Conservation (phyloP, 306 rosid genomes). For the Dalbergia oliveri region DNA sequence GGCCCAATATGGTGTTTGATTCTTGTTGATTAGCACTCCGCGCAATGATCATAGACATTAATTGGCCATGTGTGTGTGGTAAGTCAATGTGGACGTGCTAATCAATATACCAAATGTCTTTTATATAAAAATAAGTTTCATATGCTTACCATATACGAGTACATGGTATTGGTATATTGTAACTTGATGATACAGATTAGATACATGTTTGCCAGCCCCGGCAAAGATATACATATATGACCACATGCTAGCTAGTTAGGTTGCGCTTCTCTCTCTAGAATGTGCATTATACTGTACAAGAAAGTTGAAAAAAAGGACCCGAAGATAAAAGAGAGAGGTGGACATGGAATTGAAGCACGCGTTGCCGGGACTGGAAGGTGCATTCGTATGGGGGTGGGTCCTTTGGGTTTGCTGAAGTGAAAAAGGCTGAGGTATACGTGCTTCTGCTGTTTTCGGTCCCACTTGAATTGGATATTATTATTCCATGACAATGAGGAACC, state of each 20-base stretch:
- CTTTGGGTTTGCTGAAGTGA: conserved; percentile 58
- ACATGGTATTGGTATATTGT: not conserved
- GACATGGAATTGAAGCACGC: conserved; percentile 84
- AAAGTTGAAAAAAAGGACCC: not conserved
- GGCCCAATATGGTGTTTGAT: conserved; percentile 36
- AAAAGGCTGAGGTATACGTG: conserved; percentile 61
- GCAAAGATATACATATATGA: conserved; percentile 9
- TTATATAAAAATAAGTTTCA: conserved; percentile 11
- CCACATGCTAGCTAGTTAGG: conserved; percentile 42
- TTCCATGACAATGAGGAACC: conserved; percentile 42
- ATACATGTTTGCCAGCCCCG: conserved; percentile 22
- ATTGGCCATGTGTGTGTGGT: conserved; percentile 56
- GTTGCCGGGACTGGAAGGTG: conserved; percentile 84
- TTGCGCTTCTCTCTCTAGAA: conserved; percentile 32
- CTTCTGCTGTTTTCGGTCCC: conserved; percentile 61
- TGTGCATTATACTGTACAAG: conserved; percentile 2
- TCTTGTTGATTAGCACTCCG: conserved; percentile 38
- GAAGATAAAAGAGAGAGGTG: conserved; percentile 30
- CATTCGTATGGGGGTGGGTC: conserved; percentile 93
- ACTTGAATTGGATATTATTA: conserved; percentile 37
- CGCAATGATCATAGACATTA: conserved; percentile 51
- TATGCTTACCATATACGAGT: not conserved
- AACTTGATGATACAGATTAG: not conserved
- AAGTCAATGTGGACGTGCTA: not conserved
- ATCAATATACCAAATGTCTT: conserved; percentile 12